Percentiles rank a stretch among this genome's conserved stretches.
phyloP scores from a whole-genome alignment of 139 green algal genomes.

The Parachlorella kessleri region DNA sequence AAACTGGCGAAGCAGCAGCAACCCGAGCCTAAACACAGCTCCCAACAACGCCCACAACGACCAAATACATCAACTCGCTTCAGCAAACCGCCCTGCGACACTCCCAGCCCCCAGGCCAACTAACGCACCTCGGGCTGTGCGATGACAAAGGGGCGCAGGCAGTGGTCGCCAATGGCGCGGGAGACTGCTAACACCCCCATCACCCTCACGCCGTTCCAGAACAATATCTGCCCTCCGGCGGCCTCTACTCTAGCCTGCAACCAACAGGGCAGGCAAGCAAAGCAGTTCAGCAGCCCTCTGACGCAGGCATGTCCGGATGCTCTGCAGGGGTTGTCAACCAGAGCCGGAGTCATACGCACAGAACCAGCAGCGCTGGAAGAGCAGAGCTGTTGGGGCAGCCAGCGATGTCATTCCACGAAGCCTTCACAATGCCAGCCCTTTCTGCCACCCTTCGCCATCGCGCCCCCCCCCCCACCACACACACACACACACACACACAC shows the following conservation, averaged over 20 bases:
- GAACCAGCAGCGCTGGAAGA: not conserved
- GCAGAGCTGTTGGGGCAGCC: too few species aligned
- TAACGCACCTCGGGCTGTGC: conserved; percentile 60
- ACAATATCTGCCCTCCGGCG: conserved; percentile 74
- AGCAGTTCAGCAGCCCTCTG: not conserved
- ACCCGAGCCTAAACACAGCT: too few species aligned
- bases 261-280: not conserved
- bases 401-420: too few species aligned
- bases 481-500: not conserved
- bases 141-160: conserved; percentile 65
- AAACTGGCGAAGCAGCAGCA: too few species aligned
- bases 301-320: too few species aligned
- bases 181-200: conserved; percentile 79
- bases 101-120: not conserved
- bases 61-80: not conserved
- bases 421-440: not conserved
- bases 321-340: too few species aligned
- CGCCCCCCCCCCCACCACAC: not conserved
- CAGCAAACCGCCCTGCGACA: not conserved
- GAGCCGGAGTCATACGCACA: too few species aligned
- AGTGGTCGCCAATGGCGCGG: conserved; percentile 74
- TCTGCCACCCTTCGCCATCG: not conserved
- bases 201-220: conserved; percentile 78
- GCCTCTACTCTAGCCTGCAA: conserved; percentile 65
- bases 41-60: not conserved